phyloP scores from a whole-genome alignment of 345 rosid species.

The Salix viminalis region DNA sequence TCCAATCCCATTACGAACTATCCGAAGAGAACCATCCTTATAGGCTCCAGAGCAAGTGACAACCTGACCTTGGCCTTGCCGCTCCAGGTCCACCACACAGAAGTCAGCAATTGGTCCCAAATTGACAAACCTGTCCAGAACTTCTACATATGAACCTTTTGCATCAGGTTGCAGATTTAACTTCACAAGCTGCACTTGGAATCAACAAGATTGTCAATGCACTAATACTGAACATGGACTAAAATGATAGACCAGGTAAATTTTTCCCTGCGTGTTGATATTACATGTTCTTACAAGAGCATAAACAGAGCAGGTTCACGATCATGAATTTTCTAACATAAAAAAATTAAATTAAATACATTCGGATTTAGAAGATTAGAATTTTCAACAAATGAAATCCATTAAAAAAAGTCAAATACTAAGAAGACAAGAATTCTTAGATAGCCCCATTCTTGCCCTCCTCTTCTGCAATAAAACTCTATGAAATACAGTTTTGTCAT shows the following conservation, averaged over 20 bases:
- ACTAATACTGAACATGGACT: not conserved
- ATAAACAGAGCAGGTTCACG: too few relatives aligned
- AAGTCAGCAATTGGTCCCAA: constrained; percentile 94
- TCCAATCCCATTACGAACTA: constrained; percentile 96
- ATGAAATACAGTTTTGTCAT: not conserved
- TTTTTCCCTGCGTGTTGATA: not conserved
- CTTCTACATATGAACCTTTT: constrained; percentile 85
- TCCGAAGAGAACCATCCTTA: constrained; percentile 95
- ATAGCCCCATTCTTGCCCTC: not conserved
- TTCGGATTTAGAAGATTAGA: not conserved
- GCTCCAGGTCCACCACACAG: constrained; percentile 93
- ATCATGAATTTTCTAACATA: not conserved
- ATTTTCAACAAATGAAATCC: not conserved
- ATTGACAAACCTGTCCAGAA: constrained; percentile 78
- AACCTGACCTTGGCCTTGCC: constrained; percentile 99
- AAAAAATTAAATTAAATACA: not conserved
- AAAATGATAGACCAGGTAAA: not conserved
- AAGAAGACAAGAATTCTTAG: not conserved
- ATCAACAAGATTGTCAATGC: constrained; percentile 7
- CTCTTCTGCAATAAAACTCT: not conserved
- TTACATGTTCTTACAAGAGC: not conserved
- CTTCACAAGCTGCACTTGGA: constrained; percentile 64
- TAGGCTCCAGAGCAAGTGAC: constrained; percentile 96
- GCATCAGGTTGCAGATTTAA: constrained; percentile 81
- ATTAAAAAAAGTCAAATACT: not conserved